Conservation (phyloP, 306 rosid species). For the Vigna radiata region DNA sequence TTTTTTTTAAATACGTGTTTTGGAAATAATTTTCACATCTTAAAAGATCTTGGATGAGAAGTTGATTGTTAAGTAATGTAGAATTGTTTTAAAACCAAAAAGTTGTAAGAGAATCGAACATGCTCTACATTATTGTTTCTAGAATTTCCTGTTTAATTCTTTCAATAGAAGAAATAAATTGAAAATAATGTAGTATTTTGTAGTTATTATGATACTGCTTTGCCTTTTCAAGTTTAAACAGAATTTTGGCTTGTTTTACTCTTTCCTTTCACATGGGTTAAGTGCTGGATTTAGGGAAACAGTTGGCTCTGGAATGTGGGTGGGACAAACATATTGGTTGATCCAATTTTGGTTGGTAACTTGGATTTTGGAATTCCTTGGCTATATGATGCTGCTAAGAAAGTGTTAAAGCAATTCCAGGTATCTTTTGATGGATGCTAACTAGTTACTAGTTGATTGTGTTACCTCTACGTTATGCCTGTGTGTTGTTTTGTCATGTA, state of each 20-base stretch:
- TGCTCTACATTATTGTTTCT: neutral
- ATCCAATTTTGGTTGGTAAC: constrained; percentile 93
- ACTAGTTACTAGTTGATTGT: constrained; percentile 21
- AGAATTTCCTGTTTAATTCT: neutral
- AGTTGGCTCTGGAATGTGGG: constrained; percentile 89
- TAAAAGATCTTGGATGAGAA: neutral
- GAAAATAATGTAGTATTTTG: constrained; percentile 8
- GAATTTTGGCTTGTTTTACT: constrained; percentile 21
- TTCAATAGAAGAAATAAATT: constrained; percentile 3
- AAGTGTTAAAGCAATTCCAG: constrained; percentile 73
- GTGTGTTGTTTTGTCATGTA: constrained; percentile 12
- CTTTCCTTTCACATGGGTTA: constrained; percentile 20
- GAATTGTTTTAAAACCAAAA: neutral
- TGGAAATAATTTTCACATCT: neutral
- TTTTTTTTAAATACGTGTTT: neutral
- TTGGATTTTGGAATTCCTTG: constrained; percentile 97
- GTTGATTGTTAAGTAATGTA: neutral
- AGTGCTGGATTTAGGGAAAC: constrained; percentile 66
- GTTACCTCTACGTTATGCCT: constrained; percentile 23
- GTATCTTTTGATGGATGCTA: constrained; percentile 51
- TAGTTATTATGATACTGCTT: neutral
- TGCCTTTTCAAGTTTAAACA: neutral
- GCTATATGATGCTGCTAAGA: constrained; percentile 96
- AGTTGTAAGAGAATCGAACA: too few relatives aligned
- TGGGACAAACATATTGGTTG: constrained; percentile 76